phyloP scores from a whole-genome alignment of 2,329 filamentous ascomycete species.

The Daldinia sp. region DNA sequence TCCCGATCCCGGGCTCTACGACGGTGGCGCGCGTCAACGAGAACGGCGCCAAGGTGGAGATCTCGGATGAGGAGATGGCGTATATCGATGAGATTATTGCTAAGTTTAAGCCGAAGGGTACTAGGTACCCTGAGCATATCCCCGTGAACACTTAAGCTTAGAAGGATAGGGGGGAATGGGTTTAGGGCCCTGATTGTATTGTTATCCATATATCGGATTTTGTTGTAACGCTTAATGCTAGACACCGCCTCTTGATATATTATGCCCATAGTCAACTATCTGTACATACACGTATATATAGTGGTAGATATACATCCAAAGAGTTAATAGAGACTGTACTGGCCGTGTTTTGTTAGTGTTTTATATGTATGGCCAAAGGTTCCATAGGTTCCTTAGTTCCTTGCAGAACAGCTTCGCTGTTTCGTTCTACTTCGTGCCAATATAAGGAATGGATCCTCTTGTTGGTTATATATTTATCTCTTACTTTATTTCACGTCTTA shows the following conservation, averaged over 20 bases:
- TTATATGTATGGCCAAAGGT: background rate
- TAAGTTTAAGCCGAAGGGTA: slow-evolving; percentile 62
- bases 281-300: slow-evolving; percentile 1
- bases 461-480: background rate
- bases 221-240: background rate
- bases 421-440: background rate
- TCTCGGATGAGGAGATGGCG: slow-evolving; percentile 63
- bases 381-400: too few species aligned
- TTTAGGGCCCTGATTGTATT: background rate
- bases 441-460: slow-evolving; percentile 14
- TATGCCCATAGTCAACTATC: background rate
- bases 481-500: background rate
- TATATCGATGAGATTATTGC: slow-evolving; percentile 64
- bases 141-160: slow-evolving; percentile 55
- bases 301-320: background rate
- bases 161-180: background rate
- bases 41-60: slow-evolving; percentile 65
- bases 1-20: slow-evolving; percentile 76
- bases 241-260: background rate
- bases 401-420: background rate
- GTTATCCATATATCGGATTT: background rate
- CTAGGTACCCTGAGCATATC: slow-evolving; percentile 59
- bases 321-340: slow-evolving; percentile 3
- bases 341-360: slow-evolving; percentile 19
- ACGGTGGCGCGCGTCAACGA: slow-evolving; percentile 68